A percentile compares a stretch with the other conserved stretches of the same genome.
These are phyloP conservation scores for Scenedesmus sp. DNA, from an alignment of 163 green algal species.

Conservation along the genomic window DNA sequence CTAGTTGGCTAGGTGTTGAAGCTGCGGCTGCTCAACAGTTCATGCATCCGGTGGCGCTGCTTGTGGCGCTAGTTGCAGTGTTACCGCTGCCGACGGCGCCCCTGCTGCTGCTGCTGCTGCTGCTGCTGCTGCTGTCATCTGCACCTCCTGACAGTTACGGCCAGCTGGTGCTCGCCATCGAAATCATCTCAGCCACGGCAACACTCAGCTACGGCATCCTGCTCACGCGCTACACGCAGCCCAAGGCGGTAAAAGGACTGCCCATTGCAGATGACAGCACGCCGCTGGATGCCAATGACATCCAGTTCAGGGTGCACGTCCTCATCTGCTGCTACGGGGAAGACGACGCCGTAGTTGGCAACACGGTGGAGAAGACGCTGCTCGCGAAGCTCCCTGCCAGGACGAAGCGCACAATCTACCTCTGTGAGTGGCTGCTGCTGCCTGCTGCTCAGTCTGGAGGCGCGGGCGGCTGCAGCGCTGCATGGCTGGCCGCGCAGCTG, in stretches of 20 bases:
- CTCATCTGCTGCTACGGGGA: slow-evolving; percentile 92
- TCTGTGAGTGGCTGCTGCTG: slow-evolving; percentile 75
- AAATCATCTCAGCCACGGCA: slow-evolving; percentile 79
- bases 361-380: slow-evolving; percentile 75
- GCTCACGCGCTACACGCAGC: slow-evolving; percentile 33
- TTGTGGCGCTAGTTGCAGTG: too few species aligned
- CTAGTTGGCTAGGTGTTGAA: too few species aligned
- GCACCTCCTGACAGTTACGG: not conserved
- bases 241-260: not conserved
- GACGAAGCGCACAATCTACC: slow-evolving; percentile 68
- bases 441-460: not conserved
- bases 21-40: too few species aligned
- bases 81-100: not conserved
- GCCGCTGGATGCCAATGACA: slow-evolving; percentile 23
- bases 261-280: slow-evolving; percentile 15
- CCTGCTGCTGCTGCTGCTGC: not conserved
- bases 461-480: too few species aligned
- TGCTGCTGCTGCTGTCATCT: not conserved
- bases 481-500: too few species aligned
- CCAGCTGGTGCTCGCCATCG: slow-evolving; percentile 74
- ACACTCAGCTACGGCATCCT: slow-evolving; percentile 78
- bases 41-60: too few species aligned
- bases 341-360: slow-evolving; percentile 73
- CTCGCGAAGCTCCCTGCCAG: slow-evolving; percentile 69
- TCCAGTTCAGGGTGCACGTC: slow-evolving; percentile 63